Percentiles rank a stretch among this genome's conserved stretches.
These are phyloP conservation scores for Limonium bicolor DNA, from an alignment of 148 eudicot genomes.

Conservation along the genomic window DNA sequence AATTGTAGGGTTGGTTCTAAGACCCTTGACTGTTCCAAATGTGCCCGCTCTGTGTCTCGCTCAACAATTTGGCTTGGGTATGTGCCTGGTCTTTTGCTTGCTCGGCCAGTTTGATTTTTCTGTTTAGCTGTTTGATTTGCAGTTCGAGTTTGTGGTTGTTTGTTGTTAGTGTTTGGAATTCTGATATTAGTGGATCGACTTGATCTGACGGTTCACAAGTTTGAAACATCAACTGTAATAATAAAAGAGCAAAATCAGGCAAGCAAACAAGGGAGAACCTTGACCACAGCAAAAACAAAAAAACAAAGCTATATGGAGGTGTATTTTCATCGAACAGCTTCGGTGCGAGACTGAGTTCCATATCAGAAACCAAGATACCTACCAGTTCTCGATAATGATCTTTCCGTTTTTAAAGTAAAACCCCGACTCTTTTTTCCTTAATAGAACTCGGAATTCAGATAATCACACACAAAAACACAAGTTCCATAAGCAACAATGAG, in stretches of 20 bases:
- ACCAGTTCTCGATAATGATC: neutral
- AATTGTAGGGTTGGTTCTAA: conserved; percentile 72
- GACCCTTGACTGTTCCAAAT: conserved; percentile 73
- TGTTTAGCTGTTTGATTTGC: conserved; percentile 45
- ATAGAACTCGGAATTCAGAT: neutral
- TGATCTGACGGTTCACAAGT: neutral
- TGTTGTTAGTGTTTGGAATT: neutral
- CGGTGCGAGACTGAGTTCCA: too few relatives aligned
- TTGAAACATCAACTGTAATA: neutral
- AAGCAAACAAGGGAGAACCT: neutral
- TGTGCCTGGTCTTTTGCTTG: conserved; percentile 41
- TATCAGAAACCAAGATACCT: neutral
- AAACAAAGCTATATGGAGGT: neutral
- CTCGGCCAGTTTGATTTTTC: conserved; percentile 43
- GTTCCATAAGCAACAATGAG: neutral
- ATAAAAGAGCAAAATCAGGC: neutral
- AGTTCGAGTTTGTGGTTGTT: conserved; percentile 50
- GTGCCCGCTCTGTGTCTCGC: conserved; percentile 62
- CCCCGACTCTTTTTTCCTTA: too few relatives aligned
- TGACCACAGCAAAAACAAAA: neutral
- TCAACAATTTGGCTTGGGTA: conserved; percentile 34
- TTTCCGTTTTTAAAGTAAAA: too few relatives aligned
- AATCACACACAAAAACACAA: neutral
- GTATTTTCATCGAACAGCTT: neutral
- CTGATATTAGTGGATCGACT: neutral